A percentile compares a stretch with the other conserved stretches of the same genome.
Conservation (phyloP, 768 basidiomycete species). For the Lentinula raphanica region DNA sequence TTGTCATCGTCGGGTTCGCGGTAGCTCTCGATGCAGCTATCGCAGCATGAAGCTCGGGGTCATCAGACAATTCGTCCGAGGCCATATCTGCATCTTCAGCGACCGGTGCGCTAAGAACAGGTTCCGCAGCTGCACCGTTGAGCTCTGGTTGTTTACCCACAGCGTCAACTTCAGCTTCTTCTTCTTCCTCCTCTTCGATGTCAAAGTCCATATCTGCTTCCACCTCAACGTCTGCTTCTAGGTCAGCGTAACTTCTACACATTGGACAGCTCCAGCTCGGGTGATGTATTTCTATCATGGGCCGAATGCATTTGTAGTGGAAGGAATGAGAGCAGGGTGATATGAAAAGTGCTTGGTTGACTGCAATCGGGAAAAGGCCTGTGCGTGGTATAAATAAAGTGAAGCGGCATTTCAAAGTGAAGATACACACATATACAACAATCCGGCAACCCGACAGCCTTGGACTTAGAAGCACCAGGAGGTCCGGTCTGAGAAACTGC, state of each 20-base stretch:
- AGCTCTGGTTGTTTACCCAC: neutral
- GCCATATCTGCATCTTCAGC: slow-evolving; percentile 4
- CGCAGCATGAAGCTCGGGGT: neutral
- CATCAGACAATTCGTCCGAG: neutral
- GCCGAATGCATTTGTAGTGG: slow-evolving; percentile 96
- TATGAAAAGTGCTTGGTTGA: slow-evolving; percentile 95
- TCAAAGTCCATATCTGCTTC: slow-evolving; percentile 24
- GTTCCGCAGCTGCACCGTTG: slow-evolving; percentile 2
- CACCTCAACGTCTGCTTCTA: slow-evolving; percentile 90
- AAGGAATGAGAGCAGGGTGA: slow-evolving; percentile 96
- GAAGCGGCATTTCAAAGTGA: neutral
- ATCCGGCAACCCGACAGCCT: slow-evolving; percentile 56
- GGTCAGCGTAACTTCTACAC: slow-evolving; percentile 90
- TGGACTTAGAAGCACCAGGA: slow-evolving; percentile 71
- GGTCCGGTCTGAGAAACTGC: slow-evolving; percentile 17
- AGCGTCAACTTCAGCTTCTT: neutral
- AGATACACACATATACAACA: slow-evolving; percentile 7
- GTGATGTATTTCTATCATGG: slow-evolving; percentile 82
- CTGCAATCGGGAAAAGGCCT: slow-evolving; percentile 79
- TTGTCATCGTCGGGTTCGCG: neutral
- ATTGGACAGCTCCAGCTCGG: slow-evolving; percentile 94
- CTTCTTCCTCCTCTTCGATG: neutral
- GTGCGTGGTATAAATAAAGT: neutral
- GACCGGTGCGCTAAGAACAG: neutral
- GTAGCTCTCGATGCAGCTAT: neutral